Conservation (phyloP, 176 grass and related monocot genomes). For the Hyparrhenia diplandra region DNA sequence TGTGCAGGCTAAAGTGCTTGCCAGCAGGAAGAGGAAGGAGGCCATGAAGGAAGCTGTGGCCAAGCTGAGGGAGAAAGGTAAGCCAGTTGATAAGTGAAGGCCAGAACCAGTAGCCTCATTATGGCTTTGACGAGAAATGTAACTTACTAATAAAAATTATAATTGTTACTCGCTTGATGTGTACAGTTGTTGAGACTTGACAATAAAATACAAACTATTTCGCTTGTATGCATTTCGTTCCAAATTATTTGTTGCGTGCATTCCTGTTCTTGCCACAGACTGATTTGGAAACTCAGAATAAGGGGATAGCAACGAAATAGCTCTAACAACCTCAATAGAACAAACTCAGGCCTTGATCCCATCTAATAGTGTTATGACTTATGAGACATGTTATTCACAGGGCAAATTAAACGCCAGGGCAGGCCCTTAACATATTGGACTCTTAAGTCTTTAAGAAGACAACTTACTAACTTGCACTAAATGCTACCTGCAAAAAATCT, state of each 20-base stretch:
- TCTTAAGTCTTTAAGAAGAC: not conserved
- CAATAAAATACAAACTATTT: not conserved
- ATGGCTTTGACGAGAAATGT: not conserved
- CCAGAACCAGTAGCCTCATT: not conserved
- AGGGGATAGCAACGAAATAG: not conserved
- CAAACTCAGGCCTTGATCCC: not conserved
- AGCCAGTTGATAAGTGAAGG: slow-evolving; percentile 34
- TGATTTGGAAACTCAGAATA: not conserved
- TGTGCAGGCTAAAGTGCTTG: slow-evolving; percentile 63
- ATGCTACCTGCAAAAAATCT: not conserved
- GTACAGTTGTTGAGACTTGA: not conserved
- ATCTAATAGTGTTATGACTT: not conserved
- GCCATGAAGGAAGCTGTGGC: slow-evolving; percentile 82
- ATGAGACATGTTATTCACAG: not conserved
- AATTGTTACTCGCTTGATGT: not conserved
- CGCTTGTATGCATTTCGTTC: not conserved
- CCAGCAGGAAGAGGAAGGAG: slow-evolving; percentile 84
- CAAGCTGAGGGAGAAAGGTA: slow-evolving; percentile 76
- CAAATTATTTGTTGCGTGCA: not conserved
- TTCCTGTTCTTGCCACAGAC: not conserved
- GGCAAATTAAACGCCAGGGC: not conserved
- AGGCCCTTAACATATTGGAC: not conserved
- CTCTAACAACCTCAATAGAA: not conserved
- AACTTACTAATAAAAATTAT: not conserved
- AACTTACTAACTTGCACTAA: not conserved